These are phyloP conservation scores for Tetrahymena thermophila DNA, from an alignment of 73 alveolate species.

Conservation along the genomic window DNA sequence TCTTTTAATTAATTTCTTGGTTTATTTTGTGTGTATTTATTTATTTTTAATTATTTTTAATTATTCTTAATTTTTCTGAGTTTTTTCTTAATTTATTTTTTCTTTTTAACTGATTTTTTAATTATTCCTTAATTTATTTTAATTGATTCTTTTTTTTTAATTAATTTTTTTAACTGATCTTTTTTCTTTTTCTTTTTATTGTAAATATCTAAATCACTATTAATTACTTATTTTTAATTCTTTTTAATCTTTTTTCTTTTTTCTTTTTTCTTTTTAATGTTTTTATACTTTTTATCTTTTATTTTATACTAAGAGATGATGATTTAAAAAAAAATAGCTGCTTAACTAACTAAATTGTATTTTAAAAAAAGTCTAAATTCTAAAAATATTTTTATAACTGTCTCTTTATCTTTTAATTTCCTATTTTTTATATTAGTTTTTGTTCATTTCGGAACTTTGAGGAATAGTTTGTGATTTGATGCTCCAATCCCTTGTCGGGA, in stretches of 20 bases:
- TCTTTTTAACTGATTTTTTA: too few relatives aligned
- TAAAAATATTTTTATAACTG: background rate
- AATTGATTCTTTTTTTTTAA: background rate
- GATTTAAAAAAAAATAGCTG: background rate
- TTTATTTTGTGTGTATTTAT: too few relatives aligned
- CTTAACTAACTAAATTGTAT: background rate
- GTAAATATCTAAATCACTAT: background rate
- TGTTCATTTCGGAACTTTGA: background rate
- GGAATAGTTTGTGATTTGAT: slow-evolving; percentile 1
- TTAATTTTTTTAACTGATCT: background rate
- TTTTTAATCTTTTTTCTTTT: background rate
- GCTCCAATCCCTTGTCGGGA: slow-evolving; percentile 3
- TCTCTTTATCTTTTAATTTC: background rate
- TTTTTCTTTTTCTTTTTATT: background rate
- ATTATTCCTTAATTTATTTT: too few relatives aligned
- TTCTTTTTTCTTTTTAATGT: background rate
- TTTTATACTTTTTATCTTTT: background rate
- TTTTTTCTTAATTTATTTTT: too few relatives aligned
- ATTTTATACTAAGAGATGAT: background rate
- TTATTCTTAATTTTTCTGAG: too few relatives aligned
- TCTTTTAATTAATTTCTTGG: too few relatives aligned
- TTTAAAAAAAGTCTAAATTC: background rate
- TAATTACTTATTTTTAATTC: background rate
- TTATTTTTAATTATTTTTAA: too few relatives aligned
- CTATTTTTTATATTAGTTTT: background rate